These are phyloP conservation scores for Trichosanthes truncata DNA, from an alignment of 306 rosid genomes.

Conservation along the genomic window DNA sequence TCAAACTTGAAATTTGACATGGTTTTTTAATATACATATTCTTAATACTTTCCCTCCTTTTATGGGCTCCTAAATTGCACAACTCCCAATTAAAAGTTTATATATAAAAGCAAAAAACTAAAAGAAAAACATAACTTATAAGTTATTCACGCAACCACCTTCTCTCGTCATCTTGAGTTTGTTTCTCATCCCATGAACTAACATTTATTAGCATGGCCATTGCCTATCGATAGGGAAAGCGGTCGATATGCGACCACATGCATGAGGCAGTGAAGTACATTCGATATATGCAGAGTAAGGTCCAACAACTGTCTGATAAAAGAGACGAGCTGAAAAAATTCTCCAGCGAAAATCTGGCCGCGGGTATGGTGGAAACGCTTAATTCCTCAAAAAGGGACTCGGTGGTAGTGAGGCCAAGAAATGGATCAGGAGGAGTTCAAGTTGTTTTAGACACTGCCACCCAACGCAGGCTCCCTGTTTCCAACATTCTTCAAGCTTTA, in stretches of 20 bases:
- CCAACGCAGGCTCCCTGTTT: conserved; percentile 23
- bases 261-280: conserved; percentile 26
- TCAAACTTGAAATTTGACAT: too few relatives aligned
- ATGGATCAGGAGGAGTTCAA: conserved; percentile 7
- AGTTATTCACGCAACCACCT: too few relatives aligned
- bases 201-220: too few relatives aligned
- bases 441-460: conserved; percentile 20
- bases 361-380: not conserved
- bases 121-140: too few relatives aligned
- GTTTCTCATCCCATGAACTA: too few relatives aligned
- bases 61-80: too few relatives aligned
- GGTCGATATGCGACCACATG: conserved; percentile 37
- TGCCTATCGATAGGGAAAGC: conserved; percentile 25
- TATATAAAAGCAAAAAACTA: too few relatives aligned
- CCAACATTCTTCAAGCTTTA: conserved; percentile 21
- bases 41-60: too few relatives aligned
- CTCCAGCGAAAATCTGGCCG: not conserved
- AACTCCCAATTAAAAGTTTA: too few relatives aligned
- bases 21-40: too few relatives aligned
- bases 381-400: not conserved
- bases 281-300: conserved; percentile 15
- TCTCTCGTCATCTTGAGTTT: too few relatives aligned
- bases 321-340: conserved; percentile 22
- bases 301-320: conserved; percentile 16
- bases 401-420: conserved; percentile 3